Evolutionary conservation across 2,329 filamentous ascomycete species (phyloP), one percentile per base, ranked within the genome.

Genomic region (Colletotrichum limetticola): DNA sequence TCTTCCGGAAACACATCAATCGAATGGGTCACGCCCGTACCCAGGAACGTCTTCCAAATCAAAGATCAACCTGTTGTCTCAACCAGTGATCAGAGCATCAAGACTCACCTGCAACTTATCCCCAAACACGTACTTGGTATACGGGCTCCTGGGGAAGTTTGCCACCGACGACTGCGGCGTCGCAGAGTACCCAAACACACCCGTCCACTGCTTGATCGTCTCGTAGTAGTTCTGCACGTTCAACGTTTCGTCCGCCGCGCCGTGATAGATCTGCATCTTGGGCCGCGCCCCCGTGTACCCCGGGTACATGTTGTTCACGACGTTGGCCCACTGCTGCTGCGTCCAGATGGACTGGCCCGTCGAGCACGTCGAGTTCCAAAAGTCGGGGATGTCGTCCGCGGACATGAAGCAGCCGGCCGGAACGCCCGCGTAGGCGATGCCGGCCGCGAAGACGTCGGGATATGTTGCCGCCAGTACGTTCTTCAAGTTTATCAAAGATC

Each of bases 201-300:
- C 85, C 0, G 87, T 85, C 87, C 87, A 89, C 79, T 89, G 84
- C 81, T 89, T 89, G 75, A 88, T 86, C 56, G 86, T 86, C 80
- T 91, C 89, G 30, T 88, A 79, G 76, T 89, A 89, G 78, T 91
- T 91, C 75, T 86, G 83, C 2, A 86, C 86, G 22, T 83, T 82
- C 3, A 91, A 79, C 0, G 85, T 87, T 2, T 79, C 78, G 76
- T 91, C 90, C 2, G 78, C 81, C 22, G 84, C 85, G 28, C 89
- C 89, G 76, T 91, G 89, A 82, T 87, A 91, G 74, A 91, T 85
- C 78, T 90, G 88, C 86, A 91, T 89, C 70, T 83, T 85, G 0
- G 89, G 89, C 3, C 88, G 80, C 1, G 84, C 75, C 0, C 89
- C 88, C 7, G 74, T 72, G 66, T 81, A 91, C 19, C 85, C 85